A percentile compares a stretch with the other conserved stretches of the same genome.
These are phyloP conservation scores for Gryganskiella cystojenkinii DNA, from an alignment of 192 early-diverging fungal species.

Conservation along the genomic window DNA sequence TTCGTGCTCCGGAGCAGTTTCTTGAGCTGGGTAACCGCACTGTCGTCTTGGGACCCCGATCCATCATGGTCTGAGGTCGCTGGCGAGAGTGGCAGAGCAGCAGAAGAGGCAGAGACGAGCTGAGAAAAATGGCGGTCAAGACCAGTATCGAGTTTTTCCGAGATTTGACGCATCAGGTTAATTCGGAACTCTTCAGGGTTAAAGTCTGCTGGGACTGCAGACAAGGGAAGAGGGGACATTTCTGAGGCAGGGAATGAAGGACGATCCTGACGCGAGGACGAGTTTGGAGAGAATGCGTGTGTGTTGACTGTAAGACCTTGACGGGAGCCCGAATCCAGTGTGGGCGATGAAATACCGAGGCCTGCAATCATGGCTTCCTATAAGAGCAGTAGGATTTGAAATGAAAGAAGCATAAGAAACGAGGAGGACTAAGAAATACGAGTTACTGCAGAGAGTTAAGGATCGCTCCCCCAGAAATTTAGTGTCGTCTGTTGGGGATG, in stretches of 20 bases:
- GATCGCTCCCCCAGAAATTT: no score
- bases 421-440: no score
- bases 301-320: slow-evolving; percentile 40
- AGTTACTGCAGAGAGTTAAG: no score
- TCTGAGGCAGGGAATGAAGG: slow-evolving; percentile 19
- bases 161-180: slow-evolving; percentile 46
- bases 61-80: slow-evolving; percentile 27
- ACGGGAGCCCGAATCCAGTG: background rate
- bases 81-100: slow-evolving; percentile 38
- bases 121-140: slow-evolving; percentile 47
- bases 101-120: slow-evolving; percentile 32
- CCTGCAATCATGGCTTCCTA: slow-evolving; percentile 37
- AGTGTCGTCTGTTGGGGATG: no score
- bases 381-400: background rate
- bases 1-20: slow-evolving; percentile 21
- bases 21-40: slow-evolving; percentile 16
- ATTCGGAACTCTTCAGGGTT: slow-evolving; percentile 49
- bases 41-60: slow-evolving; percentile 5
- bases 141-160: slow-evolving; percentile 33
- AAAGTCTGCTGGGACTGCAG: slow-evolving; percentile 26
- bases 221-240: slow-evolving; percentile 15
- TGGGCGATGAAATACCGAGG: slow-evolving; percentile 43
- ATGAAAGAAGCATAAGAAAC: background rate
- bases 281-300: slow-evolving; percentile 18
- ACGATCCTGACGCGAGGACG: slow-evolving; percentile 23